phyloP scores from a whole-genome alignment of 495 filamentous ascomycete species.

The Lasiosphaeria ovina region DNA sequence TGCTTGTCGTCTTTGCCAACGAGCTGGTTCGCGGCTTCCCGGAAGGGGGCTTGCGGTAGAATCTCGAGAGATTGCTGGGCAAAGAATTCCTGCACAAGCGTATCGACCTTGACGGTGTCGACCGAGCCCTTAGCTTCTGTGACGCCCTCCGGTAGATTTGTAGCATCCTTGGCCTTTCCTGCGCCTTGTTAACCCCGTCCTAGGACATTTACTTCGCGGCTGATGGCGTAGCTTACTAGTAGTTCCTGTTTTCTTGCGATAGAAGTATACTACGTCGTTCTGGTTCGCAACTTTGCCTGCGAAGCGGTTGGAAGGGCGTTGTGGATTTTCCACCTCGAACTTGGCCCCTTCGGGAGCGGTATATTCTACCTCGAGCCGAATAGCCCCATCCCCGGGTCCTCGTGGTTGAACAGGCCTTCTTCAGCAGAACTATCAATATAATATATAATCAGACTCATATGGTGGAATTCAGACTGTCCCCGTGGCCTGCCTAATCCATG shows the following conservation, averaged over 20 bases:
- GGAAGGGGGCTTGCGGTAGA: slow-evolving; percentile 84
- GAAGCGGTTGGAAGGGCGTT: slow-evolving; percentile 94
- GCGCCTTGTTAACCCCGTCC: slow-evolving; percentile 9
- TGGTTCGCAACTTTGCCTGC: slow-evolving; percentile 85
- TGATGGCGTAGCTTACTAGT: slow-evolving; percentile 32
- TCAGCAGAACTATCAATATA: no score
- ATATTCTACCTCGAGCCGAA: slow-evolving; percentile 88
- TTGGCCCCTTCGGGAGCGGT: slow-evolving; percentile 80
- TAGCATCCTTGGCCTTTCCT: slow-evolving; percentile 37
- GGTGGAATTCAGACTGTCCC: background rate
- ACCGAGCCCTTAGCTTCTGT: slow-evolving; percentile 57
- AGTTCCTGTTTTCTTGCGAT: slow-evolving; percentile 70
- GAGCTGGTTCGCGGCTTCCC: slow-evolving; percentile 89
- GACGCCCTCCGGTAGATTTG: slow-evolving; percentile 56
- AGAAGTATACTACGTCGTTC: slow-evolving; percentile 89
- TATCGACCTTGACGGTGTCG: slow-evolving; percentile 82
- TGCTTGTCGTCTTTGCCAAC: slow-evolving; percentile 95
- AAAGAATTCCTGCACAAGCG: slow-evolving; percentile 82
- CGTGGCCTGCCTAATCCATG: background rate
- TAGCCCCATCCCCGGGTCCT: slow-evolving; percentile 14
- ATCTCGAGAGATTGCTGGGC: slow-evolving; percentile 82
- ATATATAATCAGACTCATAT: no score
- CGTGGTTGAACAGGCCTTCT: no score
- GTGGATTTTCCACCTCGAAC: slow-evolving; percentile 92
- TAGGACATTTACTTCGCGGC: background rate